phyloP scores from a whole-genome alignment of 2,329 filamentous ascomycete genomes.

The Pseudofabraea citricarpa region DNA sequence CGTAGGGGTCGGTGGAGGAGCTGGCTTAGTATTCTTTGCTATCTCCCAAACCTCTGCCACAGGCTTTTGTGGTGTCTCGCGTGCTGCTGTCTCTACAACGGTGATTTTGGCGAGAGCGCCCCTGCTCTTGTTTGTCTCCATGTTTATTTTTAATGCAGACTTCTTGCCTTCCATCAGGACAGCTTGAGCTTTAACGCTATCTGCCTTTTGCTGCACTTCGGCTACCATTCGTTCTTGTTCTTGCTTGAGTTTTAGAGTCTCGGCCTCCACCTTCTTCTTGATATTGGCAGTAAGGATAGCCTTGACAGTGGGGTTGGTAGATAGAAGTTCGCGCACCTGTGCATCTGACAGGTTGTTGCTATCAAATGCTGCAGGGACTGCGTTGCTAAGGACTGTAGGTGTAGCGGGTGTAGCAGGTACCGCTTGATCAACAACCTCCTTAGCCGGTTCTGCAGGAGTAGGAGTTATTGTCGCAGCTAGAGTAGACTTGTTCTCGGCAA shows the following conservation, averaged over 20 bases:
- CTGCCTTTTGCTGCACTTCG: conserved; percentile 42
- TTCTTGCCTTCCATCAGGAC: conserved; percentile 73
- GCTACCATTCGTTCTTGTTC: conserved; percentile 39
- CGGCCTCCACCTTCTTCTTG: conserved; percentile 63
- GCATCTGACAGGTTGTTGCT: conserved; percentile 44
- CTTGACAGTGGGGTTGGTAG: conserved; percentile 51
- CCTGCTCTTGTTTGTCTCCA: conserved; percentile 67
- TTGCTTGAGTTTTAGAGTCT: conserved; percentile 56
- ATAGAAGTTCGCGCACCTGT: conserved; percentile 47
- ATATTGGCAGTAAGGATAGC: conserved; percentile 57
- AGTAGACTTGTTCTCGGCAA: conserved; percentile 43
- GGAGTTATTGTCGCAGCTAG: conserved; percentile 22
- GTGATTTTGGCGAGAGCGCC: conserved; percentile 66
- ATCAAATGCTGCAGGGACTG: conserved; percentile 6
- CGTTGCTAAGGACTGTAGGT: conserved; percentile 18
- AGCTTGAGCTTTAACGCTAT: conserved; percentile 39
- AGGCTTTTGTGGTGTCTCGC: conserved; percentile 78
- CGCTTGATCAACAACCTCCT: conserved; percentile 4
- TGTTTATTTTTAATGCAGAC: conserved; percentile 68
- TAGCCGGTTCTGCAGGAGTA: conserved; percentile 35
- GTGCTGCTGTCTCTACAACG: conserved; percentile 74
- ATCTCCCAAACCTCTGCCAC: conserved; percentile 84
- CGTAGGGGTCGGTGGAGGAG: conserved; percentile 12
- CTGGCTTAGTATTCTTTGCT: conserved; percentile 63
- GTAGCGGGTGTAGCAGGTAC: conserved; percentile 9